Evolutionary conservation across 495 filamentous ascomycete genomes (phyloP), one percentile per base, ranked within the genome.

Genomic region (Aspergillus biplanus): DNA sequence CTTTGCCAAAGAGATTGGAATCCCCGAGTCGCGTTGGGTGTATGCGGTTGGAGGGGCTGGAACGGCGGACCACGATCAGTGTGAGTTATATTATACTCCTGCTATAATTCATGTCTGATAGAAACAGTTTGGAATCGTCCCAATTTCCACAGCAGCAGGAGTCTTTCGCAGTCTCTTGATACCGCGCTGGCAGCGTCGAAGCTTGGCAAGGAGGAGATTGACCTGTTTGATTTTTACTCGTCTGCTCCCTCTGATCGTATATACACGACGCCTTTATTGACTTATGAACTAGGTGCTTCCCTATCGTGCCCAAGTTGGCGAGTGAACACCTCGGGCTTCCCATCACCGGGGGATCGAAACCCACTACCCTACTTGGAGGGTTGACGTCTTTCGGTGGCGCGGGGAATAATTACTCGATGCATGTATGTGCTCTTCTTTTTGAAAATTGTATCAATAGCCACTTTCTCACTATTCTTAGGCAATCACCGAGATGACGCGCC

Each of bases 341-440:
- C 5, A 75, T 80, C 13, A 65, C 62, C 2, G 68, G 71, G 5
- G 56, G 70, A 12, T 16, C 73, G 4, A 81, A 79, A 63, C 81
- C 79, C 0, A 75, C 83, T 7, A 85, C 83, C 1, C 67, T 85
- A 7, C 64, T 86, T 5, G 83, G 83, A 0, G 83, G 83, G 0
- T 65, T 86, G 31, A 86, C 83, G 50, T 83, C 80, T 12, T 86
- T 86, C 60, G 83, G 83, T 6, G 83, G 83, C 1, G 83, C 83
- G 33, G 83, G 83, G 0, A 86, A 86, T 64, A 86, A 86, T 39
- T 86, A 86, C 61, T 83, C 80, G 5, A 81, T 85, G 79, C 83
- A 86, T 73, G 83, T 59, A 44, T 44, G 39, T n/a, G n/a, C n/a
- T n/a, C n/a, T n/a, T n/a, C n/a, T n/a, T n/a, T n/a, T n/a, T n/a